Evolutionary conservation across 768 basidiomycete genomes (phyloP).

Genomic region (Rhodotorula paludigena): DNA sequence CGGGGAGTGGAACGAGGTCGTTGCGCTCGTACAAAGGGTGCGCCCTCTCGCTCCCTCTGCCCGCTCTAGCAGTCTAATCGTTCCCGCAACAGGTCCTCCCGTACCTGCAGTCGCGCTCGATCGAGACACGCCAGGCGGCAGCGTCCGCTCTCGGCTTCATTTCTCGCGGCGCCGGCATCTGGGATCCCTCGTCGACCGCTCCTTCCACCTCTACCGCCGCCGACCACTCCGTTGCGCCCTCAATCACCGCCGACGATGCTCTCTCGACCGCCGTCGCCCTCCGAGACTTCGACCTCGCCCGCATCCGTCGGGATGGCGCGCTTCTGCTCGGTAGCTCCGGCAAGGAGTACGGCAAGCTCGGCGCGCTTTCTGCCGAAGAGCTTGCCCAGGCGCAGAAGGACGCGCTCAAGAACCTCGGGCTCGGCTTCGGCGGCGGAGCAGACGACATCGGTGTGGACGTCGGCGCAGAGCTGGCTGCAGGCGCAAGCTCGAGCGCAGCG

Average conservation of each 20-base stretch:
- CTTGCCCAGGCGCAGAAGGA: constrained; percentile 82
- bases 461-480: constrained; percentile 30
- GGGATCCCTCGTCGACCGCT: constrained; percentile 54
- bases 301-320: constrained; percentile 68
- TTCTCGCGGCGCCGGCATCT: constrained; percentile 69
- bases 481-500: not conserved
- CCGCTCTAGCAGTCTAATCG: not conserved
- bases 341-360: constrained; percentile 63
- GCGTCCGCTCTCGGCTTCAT: constrained; percentile 83
- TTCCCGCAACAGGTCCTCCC: constrained; percentile 66
- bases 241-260: constrained; percentile 40
- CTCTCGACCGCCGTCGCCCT: constrained; percentile 53
- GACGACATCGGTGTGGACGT: constrained; percentile 39
- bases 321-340: constrained; percentile 87
- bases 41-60: constrained; percentile 39
- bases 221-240: not conserved
- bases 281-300: constrained; percentile 71
- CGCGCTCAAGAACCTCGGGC: constrained; percentile 78
- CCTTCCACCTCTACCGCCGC: constrained; percentile 4
- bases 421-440: constrained; percentile 49
- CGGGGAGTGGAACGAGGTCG: constrained; percentile 77
- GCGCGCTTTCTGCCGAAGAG: constrained; percentile 52
- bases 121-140: constrained; percentile 84
- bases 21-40: constrained; percentile 85
- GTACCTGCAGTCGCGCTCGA: constrained; percentile 82